Percentiles rank a stretch among this genome's conserved stretches.
Evolutionary conservation across 306 rosid genomes (phyloP).

Genomic region (Argentina anserina): DNA sequence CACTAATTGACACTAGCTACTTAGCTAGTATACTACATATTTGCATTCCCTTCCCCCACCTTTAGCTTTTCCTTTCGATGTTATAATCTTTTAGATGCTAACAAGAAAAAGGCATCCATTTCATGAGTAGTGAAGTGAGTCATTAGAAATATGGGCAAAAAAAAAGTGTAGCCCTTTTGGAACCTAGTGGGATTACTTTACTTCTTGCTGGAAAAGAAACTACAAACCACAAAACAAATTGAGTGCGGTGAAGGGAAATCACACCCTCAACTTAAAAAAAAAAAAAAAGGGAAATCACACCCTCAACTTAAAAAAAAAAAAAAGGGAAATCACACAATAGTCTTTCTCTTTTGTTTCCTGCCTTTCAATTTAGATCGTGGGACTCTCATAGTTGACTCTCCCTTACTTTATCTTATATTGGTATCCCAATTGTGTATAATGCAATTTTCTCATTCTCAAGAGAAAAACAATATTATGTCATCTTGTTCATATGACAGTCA

Average conservation of each 20-base stretch:
- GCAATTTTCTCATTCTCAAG: too few relatives aligned
- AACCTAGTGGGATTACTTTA: slow-evolving; percentile 20
- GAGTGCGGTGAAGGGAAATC: background rate
- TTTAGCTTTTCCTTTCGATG: background rate
- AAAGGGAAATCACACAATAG: too few relatives aligned
- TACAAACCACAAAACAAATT: background rate
- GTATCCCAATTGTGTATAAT: too few relatives aligned
- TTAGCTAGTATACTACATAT: background rate
- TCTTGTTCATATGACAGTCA: too few relatives aligned
- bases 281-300: too few relatives aligned
- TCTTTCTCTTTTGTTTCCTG: too few relatives aligned
- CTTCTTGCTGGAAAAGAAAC: background rate
- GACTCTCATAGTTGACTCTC: too few relatives aligned
- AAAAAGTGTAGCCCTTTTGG: slow-evolving; percentile 22
- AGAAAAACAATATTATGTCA: too few relatives aligned
- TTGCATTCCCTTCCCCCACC: slow-evolving; percentile 16
- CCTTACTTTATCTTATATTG: too few relatives aligned
- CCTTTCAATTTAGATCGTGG: too few relatives aligned
- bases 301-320: too few relatives aligned
- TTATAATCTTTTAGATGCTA: slow-evolving; percentile 11
- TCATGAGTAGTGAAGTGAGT: slow-evolving; percentile 22
- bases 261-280: too few relatives aligned
- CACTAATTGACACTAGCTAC: slow-evolving; percentile 29
- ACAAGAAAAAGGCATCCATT: slow-evolving; percentile 28
- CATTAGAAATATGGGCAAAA: slow-evolving; percentile 21